These are phyloP conservation scores for Thelonectria olida DNA, from an alignment of 2,329 filamentous ascomycete genomes.

Conservation along the genomic window DNA sequence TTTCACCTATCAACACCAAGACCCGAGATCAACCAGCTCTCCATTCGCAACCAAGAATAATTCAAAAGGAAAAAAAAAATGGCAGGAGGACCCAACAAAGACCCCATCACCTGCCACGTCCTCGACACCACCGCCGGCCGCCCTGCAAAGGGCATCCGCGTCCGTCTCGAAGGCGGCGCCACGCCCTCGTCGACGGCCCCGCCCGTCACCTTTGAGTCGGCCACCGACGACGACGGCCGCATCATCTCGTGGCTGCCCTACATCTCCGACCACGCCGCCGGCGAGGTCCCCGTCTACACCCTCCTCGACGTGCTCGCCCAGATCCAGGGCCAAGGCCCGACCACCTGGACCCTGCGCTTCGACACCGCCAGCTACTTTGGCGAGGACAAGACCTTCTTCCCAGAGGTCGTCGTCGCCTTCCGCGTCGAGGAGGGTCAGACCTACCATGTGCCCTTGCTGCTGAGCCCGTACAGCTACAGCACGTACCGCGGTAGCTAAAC, in stretches of 20 bases:
- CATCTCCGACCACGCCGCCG: slow-evolving; percentile 58
- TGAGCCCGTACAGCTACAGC: slow-evolving; percentile 83
- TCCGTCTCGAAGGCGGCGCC: slow-evolving; percentile 66
- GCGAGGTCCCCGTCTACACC: slow-evolving; percentile 67
- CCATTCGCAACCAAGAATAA: neutral
- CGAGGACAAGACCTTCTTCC: slow-evolving; percentile 68
- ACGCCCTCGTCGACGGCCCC: slow-evolving; percentile 41
- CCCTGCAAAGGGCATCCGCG: slow-evolving; percentile 72
- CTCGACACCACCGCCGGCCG: slow-evolving; percentile 82
- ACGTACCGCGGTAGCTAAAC: slow-evolving; percentile 80
- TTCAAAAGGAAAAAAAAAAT: slow-evolving; percentile 27
- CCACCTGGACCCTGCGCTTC: slow-evolving; percentile 76
- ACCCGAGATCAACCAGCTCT: neutral
- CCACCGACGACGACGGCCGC: slow-evolving; percentile 80
- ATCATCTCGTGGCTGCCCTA: slow-evolving; percentile 74
- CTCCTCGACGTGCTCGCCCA: slow-evolving; percentile 64
- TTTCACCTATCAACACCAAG: neutral
- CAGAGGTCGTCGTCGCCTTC: slow-evolving; percentile 65
- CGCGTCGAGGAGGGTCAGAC: slow-evolving; percentile 67
- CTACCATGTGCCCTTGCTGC: slow-evolving; percentile 81
- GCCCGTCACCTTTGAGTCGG: slow-evolving; percentile 67
- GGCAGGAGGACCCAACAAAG: slow-evolving; percentile 50
- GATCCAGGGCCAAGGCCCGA: slow-evolving; percentile 51
- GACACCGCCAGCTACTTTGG: slow-evolving; percentile 79
- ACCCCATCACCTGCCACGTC: slow-evolving; percentile 86